A percentile compares a stretch with the other conserved stretches of the same genome.
These are phyloP conservation scores for Phytophthora pistaciae DNA, from an alignment of 352 stramenopile species.

Conservation along the genomic window DNA sequence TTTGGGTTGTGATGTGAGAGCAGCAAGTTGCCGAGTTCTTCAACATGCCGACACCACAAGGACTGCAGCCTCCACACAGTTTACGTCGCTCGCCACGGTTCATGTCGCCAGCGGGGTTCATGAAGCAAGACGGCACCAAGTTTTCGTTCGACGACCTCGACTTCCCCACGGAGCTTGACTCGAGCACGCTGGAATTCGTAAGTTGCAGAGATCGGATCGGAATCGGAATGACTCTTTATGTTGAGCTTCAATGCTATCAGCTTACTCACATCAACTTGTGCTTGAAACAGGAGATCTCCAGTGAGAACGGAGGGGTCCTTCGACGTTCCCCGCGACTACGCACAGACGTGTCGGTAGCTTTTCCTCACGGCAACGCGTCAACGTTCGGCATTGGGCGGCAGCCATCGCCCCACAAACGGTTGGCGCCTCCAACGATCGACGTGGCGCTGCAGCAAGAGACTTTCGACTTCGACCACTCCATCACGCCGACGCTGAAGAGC, in stretches of 20 bases:
- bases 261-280: slow-evolving; percentile 9
- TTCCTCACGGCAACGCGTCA: slow-evolving; percentile 65
- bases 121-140: slow-evolving; percentile 79
- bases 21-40: slow-evolving; percentile 90
- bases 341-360: slow-evolving; percentile 87
- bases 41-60: slow-evolving; percentile 71
- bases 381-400: slow-evolving; percentile 57
- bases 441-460: slow-evolving; percentile 83
- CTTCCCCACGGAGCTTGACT: slow-evolving; percentile 79
- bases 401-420: slow-evolving; percentile 79
- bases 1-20: slow-evolving; percentile 1
- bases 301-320: slow-evolving; percentile 65
- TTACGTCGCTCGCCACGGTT: slow-evolving; percentile 82
- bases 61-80: slow-evolving; percentile 72
- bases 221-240: background rate
- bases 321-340: slow-evolving; percentile 82
- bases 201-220: slow-evolving; percentile 30
- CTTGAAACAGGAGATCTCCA: slow-evolving; percentile 66
- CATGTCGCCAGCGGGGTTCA: slow-evolving; percentile 68
- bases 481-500: slow-evolving; percentile 89
- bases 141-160: slow-evolving; percentile 90
- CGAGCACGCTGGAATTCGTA: slow-evolving; percentile 79
- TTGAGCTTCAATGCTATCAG: background rate
- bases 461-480: slow-evolving; percentile 88
- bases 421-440: slow-evolving; percentile 78